Evolutionary conservation across 345 rosid species (phyloP), one percentile per base, ranked within the genome.

Genomic region (Pelargonium nanum): DNA sequence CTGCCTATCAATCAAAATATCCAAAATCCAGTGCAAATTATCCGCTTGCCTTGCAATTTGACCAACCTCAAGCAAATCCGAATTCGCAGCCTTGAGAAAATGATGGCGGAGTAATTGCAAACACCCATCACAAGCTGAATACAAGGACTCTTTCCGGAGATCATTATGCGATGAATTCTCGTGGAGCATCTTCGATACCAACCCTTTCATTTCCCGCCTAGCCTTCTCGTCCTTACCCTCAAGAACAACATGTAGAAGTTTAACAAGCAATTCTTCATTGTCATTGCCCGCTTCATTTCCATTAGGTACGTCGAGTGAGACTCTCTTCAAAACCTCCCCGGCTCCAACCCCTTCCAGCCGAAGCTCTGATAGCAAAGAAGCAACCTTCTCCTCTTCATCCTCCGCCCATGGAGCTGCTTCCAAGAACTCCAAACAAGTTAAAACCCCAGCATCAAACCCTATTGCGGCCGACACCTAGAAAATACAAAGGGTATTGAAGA

Each of bases 381-480:
- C 95, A 58, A 94, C 90, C 70, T 82, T 88, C 75, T 85, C 85
- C 54, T 94, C 97, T 82, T 94, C 99, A 58, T 90, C 97, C 81
- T 94, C 97, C 3, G 96, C 90, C 99, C 99, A 94, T 24, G 99
- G 99, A 26, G 97, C 99, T 24, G 99, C 99, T 78, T 94, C 99
- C 56, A 94, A 79, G 63, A 86, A 86, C 84, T 94, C 97, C 73
- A 94, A 72, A 80, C 99, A 94, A 59, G 96, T 88, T 50, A 90
- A 60, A 25, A 94, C 95, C 57, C 97, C 99, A 15, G 96, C 99
- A 67, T 94, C 97, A 76, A 94, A 94, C 13, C 91, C 96, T 67
- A 94, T 86, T 16, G 95, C 96, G 0, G 96, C 95, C 19, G 99
- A 90, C 64, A 94, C 99, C 99, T 94, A 62, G 55, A 44, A 60